A percentile compares a stretch with the other conserved stretches of the same genome.
Evolutionary conservation across 768 basidiomycete species (phyloP).

Genomic region (Bullera alba): DNA sequence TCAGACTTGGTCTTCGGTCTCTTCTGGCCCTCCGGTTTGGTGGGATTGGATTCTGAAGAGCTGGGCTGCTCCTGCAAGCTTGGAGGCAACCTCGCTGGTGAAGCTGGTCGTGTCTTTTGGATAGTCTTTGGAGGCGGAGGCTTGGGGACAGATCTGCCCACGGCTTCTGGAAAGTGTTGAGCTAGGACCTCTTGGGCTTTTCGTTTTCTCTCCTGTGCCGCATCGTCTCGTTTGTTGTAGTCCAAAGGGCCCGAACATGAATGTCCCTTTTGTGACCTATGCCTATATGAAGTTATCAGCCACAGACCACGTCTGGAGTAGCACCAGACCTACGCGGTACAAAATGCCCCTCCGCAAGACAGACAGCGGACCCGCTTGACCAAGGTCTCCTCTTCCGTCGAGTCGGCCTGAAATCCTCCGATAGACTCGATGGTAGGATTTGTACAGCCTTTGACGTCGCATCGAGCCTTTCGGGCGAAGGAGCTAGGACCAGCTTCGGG

Average conservation of each 20-base stretch:
- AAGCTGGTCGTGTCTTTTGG: background rate
- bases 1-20: conserved; percentile 28
- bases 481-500: conserved; percentile 5
- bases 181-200: conserved; percentile 23
- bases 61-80: background rate
- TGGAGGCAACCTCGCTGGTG: conserved; percentile 1
- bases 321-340: conserved; percentile 4
- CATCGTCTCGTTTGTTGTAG: conserved; percentile 19
- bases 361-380: conserved; percentile 5
- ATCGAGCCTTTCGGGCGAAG: conserved; percentile 3
- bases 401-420: conserved; percentile 10
- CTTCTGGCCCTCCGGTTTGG: background rate
- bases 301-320: background rate
- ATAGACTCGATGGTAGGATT: conserved; percentile 25
- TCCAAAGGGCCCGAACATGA: conserved; percentile 20
- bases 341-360: conserved; percentile 5
- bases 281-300: conserved; percentile 11
- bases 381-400: background rate
- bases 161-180: conserved; percentile 22
- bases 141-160: conserved; percentile 21
- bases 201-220: conserved; percentile 9
- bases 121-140: conserved; percentile 23
- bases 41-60: background rate
- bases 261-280: conserved; percentile 25
- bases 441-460: conserved; percentile 16